These are phyloP conservation scores for Leccinum aurantiacum DNA, from an alignment of 768 basidiomycete genomes.

Conservation along the genomic window DNA sequence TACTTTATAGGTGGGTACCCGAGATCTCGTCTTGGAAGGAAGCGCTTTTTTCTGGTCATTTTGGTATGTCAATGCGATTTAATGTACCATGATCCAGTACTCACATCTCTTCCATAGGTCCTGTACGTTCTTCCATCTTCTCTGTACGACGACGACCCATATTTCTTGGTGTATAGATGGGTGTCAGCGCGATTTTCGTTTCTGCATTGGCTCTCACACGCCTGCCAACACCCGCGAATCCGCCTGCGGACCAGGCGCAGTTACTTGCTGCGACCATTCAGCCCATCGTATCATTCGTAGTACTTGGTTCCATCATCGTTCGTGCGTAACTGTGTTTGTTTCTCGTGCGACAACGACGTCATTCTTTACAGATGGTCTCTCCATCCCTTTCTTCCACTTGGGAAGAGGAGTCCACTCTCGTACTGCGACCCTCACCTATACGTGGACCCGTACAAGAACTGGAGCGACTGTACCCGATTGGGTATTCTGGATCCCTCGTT, in stretches of 20 bases:
- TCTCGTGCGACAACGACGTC: neutral
- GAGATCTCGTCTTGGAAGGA: conserved; percentile 85
- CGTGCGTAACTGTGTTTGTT: conserved; percentile 47
- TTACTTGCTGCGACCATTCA: conserved; percentile 70
- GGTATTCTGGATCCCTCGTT: conserved; percentile 38
- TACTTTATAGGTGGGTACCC: conserved; percentile 81
- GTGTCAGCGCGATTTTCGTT: conserved; percentile 90
- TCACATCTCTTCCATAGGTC: conserved; percentile 39
- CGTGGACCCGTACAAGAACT: conserved; percentile 39
- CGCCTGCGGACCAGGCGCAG: conserved; percentile 70
- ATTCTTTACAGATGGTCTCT: conserved; percentile 53
- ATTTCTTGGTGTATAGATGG: conserved; percentile 57
- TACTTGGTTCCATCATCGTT: conserved; percentile 80
- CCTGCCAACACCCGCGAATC: conserved; percentile 55
- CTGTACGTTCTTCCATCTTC: conserved; percentile 39
- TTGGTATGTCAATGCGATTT: conserved; percentile 48
- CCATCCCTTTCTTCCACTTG: conserved; percentile 65
- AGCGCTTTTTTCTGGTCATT: conserved; percentile 90
- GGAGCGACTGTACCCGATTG: conserved; percentile 42
- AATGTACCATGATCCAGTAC: neutral
- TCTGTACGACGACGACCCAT: neutral
- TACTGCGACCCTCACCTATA: conserved; percentile 46
- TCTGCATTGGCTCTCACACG: conserved; percentile 67
- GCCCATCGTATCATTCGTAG: conserved; percentile 85
- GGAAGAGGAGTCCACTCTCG: conserved; percentile 47